Base-by-base conservation (phyloP, 2,329 filamentous ascomycete species). In the Penicillium psychrosexuale region DNA sequence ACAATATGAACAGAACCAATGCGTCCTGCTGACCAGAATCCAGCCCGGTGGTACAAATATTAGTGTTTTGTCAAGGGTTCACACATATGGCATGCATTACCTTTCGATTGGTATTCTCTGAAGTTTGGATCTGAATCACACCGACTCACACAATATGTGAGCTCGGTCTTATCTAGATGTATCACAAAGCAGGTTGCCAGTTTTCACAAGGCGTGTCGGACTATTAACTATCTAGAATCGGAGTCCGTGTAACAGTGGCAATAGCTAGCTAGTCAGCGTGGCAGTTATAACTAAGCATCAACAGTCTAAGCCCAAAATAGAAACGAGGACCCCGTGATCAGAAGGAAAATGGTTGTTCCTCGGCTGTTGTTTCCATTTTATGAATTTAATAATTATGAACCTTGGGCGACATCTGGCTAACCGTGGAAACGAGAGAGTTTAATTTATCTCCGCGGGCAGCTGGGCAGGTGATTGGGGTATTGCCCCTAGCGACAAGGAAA, bases 401-500 rank as follows among this genome's bases (percentile, higher is more conserved):
- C 40, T 3, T 48, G 34, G 36, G 9, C 28, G 12, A 38, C 3
- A 9, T 4, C n/a, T 38, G 17, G 27, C n/a, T 9, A 30, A 37
- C 40, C 24, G 9, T 46, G 34, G 27, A 34, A 34, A 34, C 15
- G 31, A 34, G 13, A 8, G 31, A 3, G 6, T 8, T 34, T 34
- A 34, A 34, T 34, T 24, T 24, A 24, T 24, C 22, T 24, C 22
- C 22, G 22, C 22, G 22, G 22, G 4, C 22, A 24, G 22, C 22
- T 24, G 22, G 22, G 22, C 22, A 24, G 22, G 13, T 34, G 37
- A n/a, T 49, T 45, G 31, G 31, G 38, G 8, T 39, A 57, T 59
- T 54, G 56, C 49, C 58, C 58, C 58, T 60, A 56, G 56, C 56
- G 58, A 59, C 58, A 40, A 36, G n/a, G 19, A 31, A 51, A 51